Evolutionary conservation across 139 green algal species (phyloP).

Genomic region (Chlamydomonas sp.): DNA sequence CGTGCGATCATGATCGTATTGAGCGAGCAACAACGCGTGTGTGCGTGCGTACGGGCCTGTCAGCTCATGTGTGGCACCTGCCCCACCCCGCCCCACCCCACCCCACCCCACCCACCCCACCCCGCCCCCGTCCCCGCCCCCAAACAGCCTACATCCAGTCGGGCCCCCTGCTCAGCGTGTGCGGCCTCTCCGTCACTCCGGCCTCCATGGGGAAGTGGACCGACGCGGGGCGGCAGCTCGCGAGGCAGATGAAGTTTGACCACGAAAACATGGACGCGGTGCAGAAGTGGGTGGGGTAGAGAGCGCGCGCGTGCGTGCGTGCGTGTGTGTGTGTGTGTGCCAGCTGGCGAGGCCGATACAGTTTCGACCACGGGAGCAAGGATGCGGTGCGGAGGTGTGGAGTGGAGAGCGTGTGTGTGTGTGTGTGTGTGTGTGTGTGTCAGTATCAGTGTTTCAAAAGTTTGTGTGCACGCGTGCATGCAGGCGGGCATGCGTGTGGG

Average conservation of each 20-base stretch:
- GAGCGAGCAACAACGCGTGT: too few relatives aligned
- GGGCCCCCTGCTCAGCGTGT: neutral
- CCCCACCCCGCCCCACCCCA: too few relatives aligned
- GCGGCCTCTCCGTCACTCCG: neutral
- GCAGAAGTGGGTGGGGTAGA: slow-evolving; percentile 10
- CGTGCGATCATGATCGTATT: too few relatives aligned
- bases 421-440: too few relatives aligned
- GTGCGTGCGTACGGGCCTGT: too few relatives aligned
- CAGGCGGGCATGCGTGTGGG: slow-evolving; percentile 73
- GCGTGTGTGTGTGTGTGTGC: neutral
- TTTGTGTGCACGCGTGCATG: neutral
- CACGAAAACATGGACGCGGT: slow-evolving; percentile 18
- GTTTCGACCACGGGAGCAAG: neutral
- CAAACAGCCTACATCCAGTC: neutral
- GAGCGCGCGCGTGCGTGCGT: neutral
- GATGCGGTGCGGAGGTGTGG: neutral
- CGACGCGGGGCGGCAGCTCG: slow-evolving; percentile 1
- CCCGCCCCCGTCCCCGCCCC: too few relatives aligned
- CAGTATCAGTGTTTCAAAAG: too few relatives aligned
- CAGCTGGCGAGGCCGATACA: too few relatives aligned
- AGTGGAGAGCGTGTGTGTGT: too few relatives aligned
- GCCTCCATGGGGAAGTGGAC: neutral
- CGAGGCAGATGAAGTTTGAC: slow-evolving; percentile 11
- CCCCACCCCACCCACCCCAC: too few relatives aligned
- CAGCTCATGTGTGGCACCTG: too few relatives aligned